These are phyloP conservation scores for Funneliformis caledonium DNA, from an alignment of 371 early-diverging fungal species.

Conservation along the genomic window DNA sequence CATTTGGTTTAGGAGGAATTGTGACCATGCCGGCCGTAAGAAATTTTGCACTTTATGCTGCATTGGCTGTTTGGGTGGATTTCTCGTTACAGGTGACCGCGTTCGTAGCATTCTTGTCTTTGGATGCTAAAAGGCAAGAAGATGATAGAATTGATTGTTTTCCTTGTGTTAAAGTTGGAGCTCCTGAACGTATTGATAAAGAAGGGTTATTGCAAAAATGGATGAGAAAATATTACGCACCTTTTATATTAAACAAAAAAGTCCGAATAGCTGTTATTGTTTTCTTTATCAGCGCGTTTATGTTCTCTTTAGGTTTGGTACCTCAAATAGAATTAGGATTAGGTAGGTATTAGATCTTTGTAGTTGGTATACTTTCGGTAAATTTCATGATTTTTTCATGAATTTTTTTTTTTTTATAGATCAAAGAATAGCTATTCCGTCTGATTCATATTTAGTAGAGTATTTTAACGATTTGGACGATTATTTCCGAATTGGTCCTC, in stretches of 20 bases:
- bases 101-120: constrained; percentile 68
- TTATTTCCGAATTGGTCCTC: constrained; percentile 75
- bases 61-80: constrained; percentile 74
- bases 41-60: constrained; percentile 75
- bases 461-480: constrained; percentile 72
- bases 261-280: constrained; percentile 57
- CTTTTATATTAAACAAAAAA: constrained; percentile 55
- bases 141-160: constrained; percentile 67
- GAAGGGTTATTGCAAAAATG: constrained; percentile 61
- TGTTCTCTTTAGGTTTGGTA: constrained; percentile 53
- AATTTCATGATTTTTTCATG: background rate
- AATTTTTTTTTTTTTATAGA: constrained; percentile 49
- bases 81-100: constrained; percentile 76
- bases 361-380: background rate
- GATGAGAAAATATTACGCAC: constrained; percentile 62
- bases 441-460: constrained; percentile 70
- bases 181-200: constrained; percentile 56
- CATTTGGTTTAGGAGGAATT: constrained; percentile 71
- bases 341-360: constrained; percentile 42
- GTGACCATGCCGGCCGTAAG: constrained; percentile 83
- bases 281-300: constrained; percentile 62
- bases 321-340: constrained; percentile 64
- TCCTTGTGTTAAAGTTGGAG: constrained; percentile 63
- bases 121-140: constrained; percentile 68
- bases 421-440: constrained; percentile 73